Base-by-base conservation (phyloP, 345 rosid species). In the Xanthoceras sorbifolium region DNA sequence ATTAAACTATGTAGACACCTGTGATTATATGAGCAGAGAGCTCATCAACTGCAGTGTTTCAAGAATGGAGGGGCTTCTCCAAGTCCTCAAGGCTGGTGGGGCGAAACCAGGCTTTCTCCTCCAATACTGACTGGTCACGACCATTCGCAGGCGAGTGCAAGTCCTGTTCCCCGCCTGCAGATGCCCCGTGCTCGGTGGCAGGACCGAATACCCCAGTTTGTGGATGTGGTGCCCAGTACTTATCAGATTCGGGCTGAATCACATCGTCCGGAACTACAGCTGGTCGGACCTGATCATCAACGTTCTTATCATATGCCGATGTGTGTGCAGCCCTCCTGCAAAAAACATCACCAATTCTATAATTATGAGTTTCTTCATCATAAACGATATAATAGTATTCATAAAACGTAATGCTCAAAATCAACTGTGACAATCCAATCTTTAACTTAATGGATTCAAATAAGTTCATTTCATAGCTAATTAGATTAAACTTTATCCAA, bases 171-270 rank as follows among this genome's bases (percentile, higher is more conserved):
- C 61, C 78, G 2, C 76, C 86, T 1, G 82, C 79, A 22, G 60
- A 78, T 1, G 83, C 2, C 54, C 32, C 73, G 12, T 81, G 79
- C 26, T 84, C 90, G 0, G 86, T 9, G 26, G 88, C 86, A 3
- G 98, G 98, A 22, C 97, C 97, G 32, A 94, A 94, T 64, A 94
- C 94, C 64, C 97, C 98, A 0, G 98, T 94, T 76, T 84, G 86
- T 2, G 98, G 98, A 75, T 94, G 91, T 4, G 98, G 98, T n/a
- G 91, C 93, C 97, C 98, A 94, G 73, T 94, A 94, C 78, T 94
- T 85, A 34, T 91, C 90, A 6, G 98, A 84, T 52, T 84, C 77
- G 22, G 91, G 87, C 80, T 83, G 69, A 55, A 94, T 89, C 75
- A 93, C 84, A 61, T 93, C 86, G 44, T 94, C 98, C 23, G 94